Base-by-base conservation (phyloP, 305 asterid species). In the Rubia peregrina region DNA sequence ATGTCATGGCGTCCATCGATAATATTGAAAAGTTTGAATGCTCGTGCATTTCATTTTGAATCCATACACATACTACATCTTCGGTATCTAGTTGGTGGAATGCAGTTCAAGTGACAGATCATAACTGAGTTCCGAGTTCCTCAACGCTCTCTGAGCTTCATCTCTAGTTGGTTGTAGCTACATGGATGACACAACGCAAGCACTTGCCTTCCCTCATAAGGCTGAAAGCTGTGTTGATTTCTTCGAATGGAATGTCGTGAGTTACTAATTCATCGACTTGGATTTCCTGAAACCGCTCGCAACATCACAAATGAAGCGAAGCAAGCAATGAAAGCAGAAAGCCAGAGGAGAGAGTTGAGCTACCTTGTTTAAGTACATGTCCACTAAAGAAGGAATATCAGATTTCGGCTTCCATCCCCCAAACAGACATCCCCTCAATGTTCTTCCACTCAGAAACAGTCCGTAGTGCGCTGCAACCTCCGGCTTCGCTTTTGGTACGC, bases 371-470 rank as follows among this genome's bases (percentile, higher is more conserved):
- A 93, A 68, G 77, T 89, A 91, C 98, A 86, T 93, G 38, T 89
- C 90, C 57, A 93, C 94, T 24, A 93, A 80, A 16, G 89, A 83
- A 71, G 97, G 98, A 73, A 91, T 82, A 71, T 93, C 95, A n/a
- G 97, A 91, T 83, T 93, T 93, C 1, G 98, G 98, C 75, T 83
- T 93, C 98, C 98, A 93, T 75, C 98, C 98, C 75, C 98, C 98
- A 68, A 85, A 88, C 56, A 93, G 87, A n/a, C 96, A 88, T 68
- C 98, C 98, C 22, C 81, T 91, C 59, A 93, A 80, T 60, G 94
- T 91, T 79, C 92, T 85, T 71, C 98, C 97, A 16, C 75, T 77
- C 66, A 93, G 96, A 70, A 93, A 75, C 67, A 93, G 84, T 70
- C 90, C 95, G 69, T 85, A 91, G 73, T 91, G 97, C 77, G 92